Base-by-base conservation (phyloP, 2,329 filamentous ascomycete species). In the Xylariaceae sp. region DNA sequence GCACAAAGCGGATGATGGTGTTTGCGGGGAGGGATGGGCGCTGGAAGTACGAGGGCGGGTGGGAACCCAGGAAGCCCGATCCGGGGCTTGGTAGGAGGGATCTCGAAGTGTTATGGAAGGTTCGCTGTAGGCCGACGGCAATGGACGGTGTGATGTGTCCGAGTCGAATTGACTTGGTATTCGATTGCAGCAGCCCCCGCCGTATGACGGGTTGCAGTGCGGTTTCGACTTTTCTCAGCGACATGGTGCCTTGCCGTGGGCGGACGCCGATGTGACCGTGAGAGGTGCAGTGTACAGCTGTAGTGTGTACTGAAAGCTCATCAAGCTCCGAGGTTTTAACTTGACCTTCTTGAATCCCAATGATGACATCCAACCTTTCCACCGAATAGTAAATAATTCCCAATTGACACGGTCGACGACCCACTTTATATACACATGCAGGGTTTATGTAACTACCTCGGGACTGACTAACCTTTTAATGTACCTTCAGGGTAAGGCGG, bases 1-100 rank as follows among this genome's bases (percentile, higher is more conserved):
- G 92, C 29, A 98, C 92, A 66, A 97, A 98, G 44, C 90, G 87
- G 55, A 98, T 73, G 47, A 98, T 73, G 3, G 92, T 98, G 67
- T 98, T 98, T 52, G 89, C 86, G 18, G 92, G 92, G 36, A 96
- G 73, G 15, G 75, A 71, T 9, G 74, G 70, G 48, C 76, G 76
- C 59, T 85, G 83, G 65, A 94, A 94, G 66, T 94, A 94, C n/a
- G 84, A 81, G 6, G 82, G 74, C 24, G 83, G 76, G 3, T 70
- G 55, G 38, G 61, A 58, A 9, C 45, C 40, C 29, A 44, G 59
- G 36, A 61, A 43, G 30, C 60, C 53, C 32, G 59, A 55, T 3
- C 42, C 13, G 12, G 39, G 36, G n/a, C 38, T 18, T 13, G 50
- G 52, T 5, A 50, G 45, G 15, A 40, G 46, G 9, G 44, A 47